Evolutionary conservation across 352 stramenopile genomes (phyloP).

Genomic region (Aphanomyces stellatus): DNA sequence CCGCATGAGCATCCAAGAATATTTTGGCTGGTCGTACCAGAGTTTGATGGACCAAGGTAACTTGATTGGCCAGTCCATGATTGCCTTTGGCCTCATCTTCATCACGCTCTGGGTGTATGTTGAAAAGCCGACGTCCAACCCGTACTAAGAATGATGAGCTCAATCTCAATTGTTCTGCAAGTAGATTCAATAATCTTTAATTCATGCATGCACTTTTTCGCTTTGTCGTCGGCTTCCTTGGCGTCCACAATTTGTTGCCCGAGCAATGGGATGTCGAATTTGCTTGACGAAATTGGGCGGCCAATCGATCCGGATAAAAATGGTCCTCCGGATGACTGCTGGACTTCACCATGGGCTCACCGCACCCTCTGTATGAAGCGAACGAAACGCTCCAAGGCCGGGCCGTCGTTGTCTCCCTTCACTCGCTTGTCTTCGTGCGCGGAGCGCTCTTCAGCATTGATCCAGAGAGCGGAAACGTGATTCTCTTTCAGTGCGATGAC

Average conservation of each 20-base stretch:
- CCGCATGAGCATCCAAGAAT: constrained; percentile 81
- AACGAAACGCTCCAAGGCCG: not conserved
- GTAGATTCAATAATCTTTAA: too few relatives aligned
- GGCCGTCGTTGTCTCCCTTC: not conserved
- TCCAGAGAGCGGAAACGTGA: not conserved
- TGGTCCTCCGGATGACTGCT: not conserved
- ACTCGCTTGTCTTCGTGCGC: not conserved
- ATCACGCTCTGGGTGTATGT: constrained; percentile 79
- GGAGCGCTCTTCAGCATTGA: constrained; percentile 8
- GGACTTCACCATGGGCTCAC: not conserved
- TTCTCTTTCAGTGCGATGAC: not conserved
- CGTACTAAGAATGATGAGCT: too few relatives aligned
- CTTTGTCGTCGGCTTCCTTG: not conserved
- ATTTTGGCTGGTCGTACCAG: constrained; percentile 84
- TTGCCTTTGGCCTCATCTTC: constrained; percentile 73
- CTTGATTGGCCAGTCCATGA: constrained; percentile 75
- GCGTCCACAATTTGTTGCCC: too few relatives aligned
- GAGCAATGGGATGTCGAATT: too few relatives aligned
- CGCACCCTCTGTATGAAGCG: not conserved
- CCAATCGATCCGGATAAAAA: too few relatives aligned
- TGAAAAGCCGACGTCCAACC: constrained; percentile 72
- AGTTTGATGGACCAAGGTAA: constrained; percentile 83
- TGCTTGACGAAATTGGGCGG: too few relatives aligned
- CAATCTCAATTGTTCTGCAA: too few relatives aligned
- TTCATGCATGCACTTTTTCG: not conserved